Base-by-base conservation (phyloP, 1,284 basidiomycete genomes). In the Exsudoporus floridanus region DNA sequence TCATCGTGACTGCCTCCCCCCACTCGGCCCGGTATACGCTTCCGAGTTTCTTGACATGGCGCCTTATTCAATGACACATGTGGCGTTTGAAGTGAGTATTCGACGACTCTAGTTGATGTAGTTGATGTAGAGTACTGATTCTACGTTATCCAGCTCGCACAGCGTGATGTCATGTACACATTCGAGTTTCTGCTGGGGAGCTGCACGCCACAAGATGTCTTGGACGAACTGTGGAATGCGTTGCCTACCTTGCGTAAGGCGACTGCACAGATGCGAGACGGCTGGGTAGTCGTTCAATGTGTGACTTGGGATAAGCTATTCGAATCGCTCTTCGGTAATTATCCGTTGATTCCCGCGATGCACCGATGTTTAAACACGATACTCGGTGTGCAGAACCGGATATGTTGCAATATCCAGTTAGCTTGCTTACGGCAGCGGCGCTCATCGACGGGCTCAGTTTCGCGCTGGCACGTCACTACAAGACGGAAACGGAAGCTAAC, bases 1-100 rank as follows among this genome's bases (percentile, higher is more conserved):
- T 49, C 81, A 86, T 66, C 78, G 84, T n/a, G 84, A 86, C 62
- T 77, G 81, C 41, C 67, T 86, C 16, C 58, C 70, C 1, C 84
- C 84, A 4, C 70, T 85, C 10, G 62, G 71, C 25, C 80, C 82
- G 1, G 73, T 86, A 2, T 74, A 72, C 42, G 74, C 79, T 0
- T 58, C 63, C 35, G 81, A 84, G 44, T 84, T 79, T 58, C 62
- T 80, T 21, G 55, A 61, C 0, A 52, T 86, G 25, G 76, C 81
- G 4, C 77, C 77, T 2, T 74, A 80, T 60, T 34, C 60, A 0
- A 63, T 81, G 50, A 68, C 66, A 4, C 73, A 74, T 35, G 72
- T 74, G 4, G 75, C 79, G 48, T 69, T 86, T 14, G 84, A 86
- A 73, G 82, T 79, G 54, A 18, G 63, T 46, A 8, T 34, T 31